Evolutionary conservation across 306 rosid genomes (phyloP).

Genomic region (Dryas alaskensis): DNA sequence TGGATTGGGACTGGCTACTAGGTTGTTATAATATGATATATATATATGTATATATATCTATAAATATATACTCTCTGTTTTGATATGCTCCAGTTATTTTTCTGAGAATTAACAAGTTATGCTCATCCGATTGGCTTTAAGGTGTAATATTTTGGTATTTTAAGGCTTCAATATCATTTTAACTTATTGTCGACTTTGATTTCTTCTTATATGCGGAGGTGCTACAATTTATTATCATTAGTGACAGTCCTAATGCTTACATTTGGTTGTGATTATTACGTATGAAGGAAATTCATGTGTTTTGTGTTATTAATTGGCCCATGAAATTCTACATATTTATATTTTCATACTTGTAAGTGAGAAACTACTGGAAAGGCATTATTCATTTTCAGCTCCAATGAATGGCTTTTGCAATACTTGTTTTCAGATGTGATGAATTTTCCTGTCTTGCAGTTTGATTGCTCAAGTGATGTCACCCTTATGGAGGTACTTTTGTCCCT

Average conservation of each 20-base stretch:
- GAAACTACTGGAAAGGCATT: background rate
- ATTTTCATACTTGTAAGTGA: background rate
- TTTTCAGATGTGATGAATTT: slow-evolving; percentile 28
- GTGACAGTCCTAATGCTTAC: background rate
- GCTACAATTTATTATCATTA: background rate
- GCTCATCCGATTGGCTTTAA: background rate
- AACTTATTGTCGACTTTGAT: too few relatives aligned
- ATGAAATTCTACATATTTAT: background rate
- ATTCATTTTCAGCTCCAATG: background rate
- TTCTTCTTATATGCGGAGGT: too few relatives aligned
- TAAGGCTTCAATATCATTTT: background rate
- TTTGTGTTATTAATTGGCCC: background rate
- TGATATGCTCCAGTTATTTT: too few relatives aligned
- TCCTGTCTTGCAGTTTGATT: slow-evolving; percentile 73
- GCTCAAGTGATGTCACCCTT: slow-evolving; percentile 77
- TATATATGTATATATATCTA: too few relatives aligned
- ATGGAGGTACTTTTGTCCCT: slow-evolving; percentile 66
- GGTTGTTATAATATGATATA: background rate
- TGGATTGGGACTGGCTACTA: background rate
- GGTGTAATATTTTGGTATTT: background rate
- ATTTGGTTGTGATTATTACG: background rate
- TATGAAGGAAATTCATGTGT: background rate
- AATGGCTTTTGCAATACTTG: slow-evolving; percentile 13
- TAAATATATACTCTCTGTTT: background rate
- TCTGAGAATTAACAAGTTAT: background rate